phyloP scores from a whole-genome alignment of 2,329 filamentous ascomycete genomes.

The Aspergillus sp. region DNA sequence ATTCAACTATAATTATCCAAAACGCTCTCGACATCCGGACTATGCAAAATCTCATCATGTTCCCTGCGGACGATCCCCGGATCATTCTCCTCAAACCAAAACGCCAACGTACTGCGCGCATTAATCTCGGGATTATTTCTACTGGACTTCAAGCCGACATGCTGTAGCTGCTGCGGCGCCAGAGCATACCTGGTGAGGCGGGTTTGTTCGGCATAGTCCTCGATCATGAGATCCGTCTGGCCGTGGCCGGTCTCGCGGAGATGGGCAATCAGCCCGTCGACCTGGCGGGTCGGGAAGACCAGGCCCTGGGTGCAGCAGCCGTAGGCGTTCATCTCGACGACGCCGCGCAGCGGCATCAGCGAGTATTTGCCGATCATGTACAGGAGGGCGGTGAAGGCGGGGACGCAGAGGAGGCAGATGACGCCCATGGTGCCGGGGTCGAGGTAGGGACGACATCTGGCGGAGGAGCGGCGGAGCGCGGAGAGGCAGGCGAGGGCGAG shows the following conservation, averaged over 20 bases:
- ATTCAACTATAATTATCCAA: too few species aligned
- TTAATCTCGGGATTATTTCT: constrained; percentile 17
- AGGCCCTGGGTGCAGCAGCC: constrained; percentile 28
- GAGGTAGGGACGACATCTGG: constrained; percentile 5
- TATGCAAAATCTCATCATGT: constrained; percentile 7
- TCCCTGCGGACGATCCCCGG: constrained; percentile 10
- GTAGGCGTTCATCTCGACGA: constrained; percentile 16
- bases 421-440: constrained; percentile 11
- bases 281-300: constrained; percentile 18
- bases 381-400: constrained; percentile 13
- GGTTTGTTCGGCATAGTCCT: constrained; percentile 14
- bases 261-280: constrained; percentile 10
- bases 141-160: constrained; percentile 18
- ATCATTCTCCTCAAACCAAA: constrained; percentile 18
- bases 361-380: constrained; percentile 20
- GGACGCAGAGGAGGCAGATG: constrained; percentile 12
- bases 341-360: constrained; percentile 13
- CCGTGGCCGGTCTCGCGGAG: constrained; percentile 9
- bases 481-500: constrained; percentile 4
- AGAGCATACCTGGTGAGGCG: constrained; percentile 8
- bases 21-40: not conserved
- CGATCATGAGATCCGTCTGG: constrained; percentile 19
- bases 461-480: constrained; percentile 7
- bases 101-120: constrained; percentile 19
- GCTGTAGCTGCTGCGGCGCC: constrained; percentile 18